Evolutionary conservation across 2,329 filamentous ascomycete genomes (phyloP), one percentile per base, ranked within the genome.

Genomic region (Thielaviopsis musarum): DNA sequence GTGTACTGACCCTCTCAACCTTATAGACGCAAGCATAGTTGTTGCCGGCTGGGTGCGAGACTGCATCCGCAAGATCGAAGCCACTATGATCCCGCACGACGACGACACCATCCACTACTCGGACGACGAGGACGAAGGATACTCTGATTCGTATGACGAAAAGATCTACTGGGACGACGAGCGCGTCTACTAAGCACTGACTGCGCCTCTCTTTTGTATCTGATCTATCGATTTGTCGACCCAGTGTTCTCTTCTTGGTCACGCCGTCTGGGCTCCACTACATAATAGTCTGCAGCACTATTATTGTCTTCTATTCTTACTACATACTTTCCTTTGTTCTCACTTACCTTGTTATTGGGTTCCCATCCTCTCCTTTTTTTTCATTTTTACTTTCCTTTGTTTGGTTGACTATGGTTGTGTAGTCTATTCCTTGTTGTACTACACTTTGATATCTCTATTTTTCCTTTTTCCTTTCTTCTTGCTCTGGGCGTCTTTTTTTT

Each of bases 121-220:
- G 38, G 21, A 52, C 21, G 57, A 57, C 22, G 59, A 61, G 12
- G 56, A 61, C 41, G 56, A 61, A 52, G 59, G 54, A 30, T 61
- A 61, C 22, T 58, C 57, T n/a, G 59, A 61, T 41, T 26, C 34
- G 34, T 61, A 58, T 26, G 57, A 61, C 26, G 59, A 58, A 52
- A 61, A 58, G 56, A 61, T 61, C n/a, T 61, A 61, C 56, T 61
- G 59, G 59, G 59, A 61, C 26, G 56, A 61, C 38, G 59, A 61
- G 59, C 59, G 59, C 52, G 59, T 61, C 41, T 61, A 61, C 56
- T 61, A 61, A 58, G 17, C 7, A 19, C 34, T 45, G 38, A 45
- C 7, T 45, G 38, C 38, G 38, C 38, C 38, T 45, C 38, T 45
- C 38, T 45, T 45, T 45, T 45, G 38, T 45, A 45, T 45, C 15